phyloP scores from a whole-genome alignment of 257 asterid genomes.

The Nyctanthes arbortristis region DNA sequence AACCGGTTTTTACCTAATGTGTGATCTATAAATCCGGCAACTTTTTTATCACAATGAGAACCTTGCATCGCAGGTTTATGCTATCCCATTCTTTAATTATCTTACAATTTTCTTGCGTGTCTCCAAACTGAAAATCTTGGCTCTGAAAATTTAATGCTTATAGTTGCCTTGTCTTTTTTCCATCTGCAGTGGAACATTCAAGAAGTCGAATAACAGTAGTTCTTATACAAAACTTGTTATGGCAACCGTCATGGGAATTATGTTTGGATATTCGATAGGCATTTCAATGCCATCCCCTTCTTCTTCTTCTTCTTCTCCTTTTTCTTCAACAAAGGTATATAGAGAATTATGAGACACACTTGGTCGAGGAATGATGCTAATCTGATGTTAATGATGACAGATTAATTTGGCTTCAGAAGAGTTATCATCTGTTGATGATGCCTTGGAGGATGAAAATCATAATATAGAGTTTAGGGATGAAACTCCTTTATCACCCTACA shows the following conservation, averaged over 20 bases:
- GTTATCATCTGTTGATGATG: slow-evolving; percentile 41
- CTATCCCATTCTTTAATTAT: background rate
- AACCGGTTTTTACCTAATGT: slow-evolving; percentile 29
- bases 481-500: slow-evolving; percentile 45
- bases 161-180: background rate
- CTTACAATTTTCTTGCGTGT: background rate
- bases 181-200: slow-evolving; percentile 43
- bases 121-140: background rate
- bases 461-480: slow-evolving; percentile 45
- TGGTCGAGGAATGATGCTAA: background rate
- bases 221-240: slow-evolving; percentile 35
- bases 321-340: slow-evolving; percentile 42
- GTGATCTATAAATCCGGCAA: slow-evolving; percentile 31
- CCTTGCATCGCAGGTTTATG: slow-evolving; percentile 43
- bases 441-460: slow-evolving; percentile 27
- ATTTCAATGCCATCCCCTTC: slow-evolving; percentile 49
- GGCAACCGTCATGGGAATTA: slow-evolving; percentile 49
- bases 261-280: slow-evolving; percentile 52
- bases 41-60: slow-evolving; percentile 43
- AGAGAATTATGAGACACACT: background rate
- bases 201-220: slow-evolving; percentile 42
- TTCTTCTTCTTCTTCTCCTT: too few relatives aligned
- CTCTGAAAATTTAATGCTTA: background rate
- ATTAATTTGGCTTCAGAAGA: slow-evolving; percentile 45
- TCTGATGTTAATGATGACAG: slow-evolving; percentile 28